These are phyloP conservation scores for Erythrophleum ivorense DNA, from an alignment of 331 rosid genomes.

Conservation along the genomic window DNA sequence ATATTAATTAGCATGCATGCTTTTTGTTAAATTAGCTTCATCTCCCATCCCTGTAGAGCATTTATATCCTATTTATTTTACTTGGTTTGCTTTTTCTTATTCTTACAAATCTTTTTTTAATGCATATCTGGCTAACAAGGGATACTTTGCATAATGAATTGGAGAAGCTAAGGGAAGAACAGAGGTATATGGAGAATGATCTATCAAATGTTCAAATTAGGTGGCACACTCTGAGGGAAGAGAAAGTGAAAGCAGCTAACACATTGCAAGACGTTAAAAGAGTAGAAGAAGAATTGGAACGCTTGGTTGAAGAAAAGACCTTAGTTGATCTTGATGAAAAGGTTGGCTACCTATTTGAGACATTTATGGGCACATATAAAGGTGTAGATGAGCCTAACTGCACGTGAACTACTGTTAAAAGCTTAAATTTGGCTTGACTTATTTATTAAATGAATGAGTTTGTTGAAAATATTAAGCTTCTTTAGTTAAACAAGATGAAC, in stretches of 20 bases:
- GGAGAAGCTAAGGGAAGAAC: slow-evolving; percentile 72
- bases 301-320: slow-evolving; percentile 64
- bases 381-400: background rate
- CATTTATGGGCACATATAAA: slow-evolving; percentile 18
- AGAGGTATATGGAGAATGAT: slow-evolving; percentile 66
- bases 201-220: slow-evolving; percentile 52
- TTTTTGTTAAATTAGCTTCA: slow-evolving; percentile 19
- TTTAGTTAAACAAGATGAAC: background rate
- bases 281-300: slow-evolving; percentile 84
- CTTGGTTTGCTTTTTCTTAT: slow-evolving; percentile 9
- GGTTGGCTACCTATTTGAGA: slow-evolving; percentile 56
- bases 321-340: slow-evolving; percentile 80
- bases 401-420: background rate
- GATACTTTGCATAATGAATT: slow-evolving; percentile 72
- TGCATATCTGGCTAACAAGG: slow-evolving; percentile 54
- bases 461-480: background rate
- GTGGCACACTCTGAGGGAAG: slow-evolving; percentile 74
- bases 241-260: slow-evolving; percentile 64
- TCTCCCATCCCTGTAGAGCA: slow-evolving; percentile 26
- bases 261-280: slow-evolving; percentile 55
- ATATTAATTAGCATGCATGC: slow-evolving; percentile 14
- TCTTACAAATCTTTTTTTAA: slow-evolving; percentile 5
- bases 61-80: slow-evolving; percentile 16
- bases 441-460: background rate
- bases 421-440: background rate